Evolutionary conservation across 1,284 basidiomycete species (phyloP).

Genomic region (Pseudomicrostroma phylloplanum): DNA sequence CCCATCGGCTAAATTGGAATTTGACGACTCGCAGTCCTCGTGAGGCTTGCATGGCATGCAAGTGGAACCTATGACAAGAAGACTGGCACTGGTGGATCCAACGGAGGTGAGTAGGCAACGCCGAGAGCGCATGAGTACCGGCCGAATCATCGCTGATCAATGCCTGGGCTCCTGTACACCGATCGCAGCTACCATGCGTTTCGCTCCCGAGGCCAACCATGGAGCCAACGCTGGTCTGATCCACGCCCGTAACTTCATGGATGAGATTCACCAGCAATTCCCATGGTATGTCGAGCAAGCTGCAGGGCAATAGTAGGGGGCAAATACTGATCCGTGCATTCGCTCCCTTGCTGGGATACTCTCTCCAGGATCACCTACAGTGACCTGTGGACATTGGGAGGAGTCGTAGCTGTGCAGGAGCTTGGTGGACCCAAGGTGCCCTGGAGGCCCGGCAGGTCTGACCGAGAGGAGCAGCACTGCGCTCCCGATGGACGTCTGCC

Average conservation of each 20-base stretch:
- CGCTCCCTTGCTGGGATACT: too few species aligned
- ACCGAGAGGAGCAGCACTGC: slow-evolving; percentile 46
- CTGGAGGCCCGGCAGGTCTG: slow-evolving; percentile 53
- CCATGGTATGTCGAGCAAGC: slow-evolving; percentile 21
- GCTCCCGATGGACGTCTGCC: slow-evolving; percentile 93
- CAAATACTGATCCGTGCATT: too few species aligned
- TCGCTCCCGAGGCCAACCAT: slow-evolving; percentile 59
- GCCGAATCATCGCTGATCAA: background rate
- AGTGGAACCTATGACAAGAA: slow-evolving; percentile 73
- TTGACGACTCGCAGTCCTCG: slow-evolving; percentile 61
- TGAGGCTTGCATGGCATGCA: slow-evolving; percentile 81
- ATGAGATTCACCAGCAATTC: slow-evolving; percentile 67
- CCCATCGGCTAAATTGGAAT: too few species aligned
- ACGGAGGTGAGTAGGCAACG: slow-evolving; percentile 56
- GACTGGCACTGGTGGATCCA: slow-evolving; percentile 70
- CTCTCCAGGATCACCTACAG: slow-evolving; percentile 36
- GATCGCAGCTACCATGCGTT: slow-evolving; percentile 39
- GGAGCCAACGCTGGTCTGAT: slow-evolving; percentile 80
- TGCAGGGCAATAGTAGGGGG: too few species aligned
- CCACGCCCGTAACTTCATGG: slow-evolving; percentile 75
- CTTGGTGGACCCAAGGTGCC: slow-evolving; percentile 48
- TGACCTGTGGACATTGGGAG: slow-evolving; percentile 52
- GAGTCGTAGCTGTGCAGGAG: slow-evolving; percentile 63
- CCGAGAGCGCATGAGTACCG: background rate
- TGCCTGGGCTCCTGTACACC: background rate